Evolutionary conservation across 75 land plant species (phyloP), one percentile per base, ranked within the genome.

Genomic region (Picea sitchensis): DNA sequence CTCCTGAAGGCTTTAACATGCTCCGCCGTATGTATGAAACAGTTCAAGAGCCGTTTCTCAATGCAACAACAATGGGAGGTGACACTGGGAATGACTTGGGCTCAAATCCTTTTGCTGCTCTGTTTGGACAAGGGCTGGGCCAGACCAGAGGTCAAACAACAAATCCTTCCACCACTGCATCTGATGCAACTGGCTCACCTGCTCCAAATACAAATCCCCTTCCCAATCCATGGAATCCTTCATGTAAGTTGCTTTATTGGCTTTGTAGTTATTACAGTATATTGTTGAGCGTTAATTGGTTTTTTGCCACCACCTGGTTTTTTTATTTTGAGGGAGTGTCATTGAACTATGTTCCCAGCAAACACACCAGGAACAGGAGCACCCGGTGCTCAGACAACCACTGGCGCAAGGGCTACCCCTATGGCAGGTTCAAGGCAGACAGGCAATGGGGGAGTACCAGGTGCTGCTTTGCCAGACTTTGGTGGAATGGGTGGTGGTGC

Each of bases 1-100:
- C 94, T 68, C 98, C 98, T 23, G 98, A 92, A 78, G 98, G 98
- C 62, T 95, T 95, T 83, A 94, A 94, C 82, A 96, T 96, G 98
- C 92, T 95, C 0, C 84, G 98, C 64, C 91, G 96, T 18, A 94
- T 96, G 96, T 96, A 94, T 87, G 98, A 96, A 81, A 93, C 96
- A 58, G 96, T 96, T 17, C 94, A 94, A 82, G 98, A 94, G 81
- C 96, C 98, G 26, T 89, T 96, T 75, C 76, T 94, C 58, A 94
- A 96, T 88, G 94, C 96, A 41, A 93, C 96, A 54, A 90, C 96
- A n/a, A 88, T 91, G 92, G 87, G 86, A 59, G 91, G 85, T 3
- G 87, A 87, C 5, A 73, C 85, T 1, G 88, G 86, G 58, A 87
- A 83, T 79, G 87, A 94, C 78, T 3, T 62, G 44, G 88, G 85